Percentiles rank a stretch among this genome's conserved stretches.
These are phyloP conservation scores for Zanthoxylum bungeanum DNA, from an alignment of 345 rosid species.

Conservation along the genomic window DNA sequence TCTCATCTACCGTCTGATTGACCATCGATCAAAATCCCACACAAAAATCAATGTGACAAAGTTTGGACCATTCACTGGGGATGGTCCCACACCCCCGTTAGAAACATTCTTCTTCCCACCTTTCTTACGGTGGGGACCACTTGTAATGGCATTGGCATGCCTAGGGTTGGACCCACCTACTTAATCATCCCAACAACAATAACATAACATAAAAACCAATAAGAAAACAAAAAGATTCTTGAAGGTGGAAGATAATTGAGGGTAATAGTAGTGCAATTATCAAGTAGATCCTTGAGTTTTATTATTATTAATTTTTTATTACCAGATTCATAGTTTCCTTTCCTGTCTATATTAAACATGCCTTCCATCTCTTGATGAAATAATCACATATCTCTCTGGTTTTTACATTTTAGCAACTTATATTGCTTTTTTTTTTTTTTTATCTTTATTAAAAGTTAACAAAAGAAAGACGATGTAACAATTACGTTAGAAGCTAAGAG, in stretches of 20 bases:
- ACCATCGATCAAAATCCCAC: constrained; percentile 5
- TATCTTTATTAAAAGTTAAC: too few relatives aligned
- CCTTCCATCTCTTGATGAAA: too few relatives aligned
- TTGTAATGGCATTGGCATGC: constrained; percentile 33
- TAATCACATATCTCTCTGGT: too few relatives aligned
- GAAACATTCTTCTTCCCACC: neutral
- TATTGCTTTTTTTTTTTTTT: too few relatives aligned
- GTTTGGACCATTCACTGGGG: constrained; percentile 26
- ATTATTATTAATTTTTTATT: too few relatives aligned
- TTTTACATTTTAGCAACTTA: too few relatives aligned
- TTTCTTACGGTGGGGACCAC: constrained; percentile 5
- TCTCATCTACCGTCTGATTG: constrained; percentile 6
- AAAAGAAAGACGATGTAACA: too few relatives aligned
- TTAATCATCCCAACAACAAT: too few relatives aligned
- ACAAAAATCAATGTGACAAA: constrained; percentile 20
- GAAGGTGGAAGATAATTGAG: neutral
- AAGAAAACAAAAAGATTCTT: neutral
- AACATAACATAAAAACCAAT: neutral
- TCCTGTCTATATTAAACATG: too few relatives aligned
- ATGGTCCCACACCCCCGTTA: constrained; percentile 20
- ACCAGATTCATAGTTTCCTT: too few relatives aligned
- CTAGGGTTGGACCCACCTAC: constrained; percentile 16
- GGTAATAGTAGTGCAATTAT: neutral
- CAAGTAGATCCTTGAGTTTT: neutral
- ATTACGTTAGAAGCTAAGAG: too few relatives aligned